Evolutionary conservation across 1,139 yeast species (phyloP), one percentile per base, ranked within the genome.

Genomic region (Diutina rugosa): DNA sequence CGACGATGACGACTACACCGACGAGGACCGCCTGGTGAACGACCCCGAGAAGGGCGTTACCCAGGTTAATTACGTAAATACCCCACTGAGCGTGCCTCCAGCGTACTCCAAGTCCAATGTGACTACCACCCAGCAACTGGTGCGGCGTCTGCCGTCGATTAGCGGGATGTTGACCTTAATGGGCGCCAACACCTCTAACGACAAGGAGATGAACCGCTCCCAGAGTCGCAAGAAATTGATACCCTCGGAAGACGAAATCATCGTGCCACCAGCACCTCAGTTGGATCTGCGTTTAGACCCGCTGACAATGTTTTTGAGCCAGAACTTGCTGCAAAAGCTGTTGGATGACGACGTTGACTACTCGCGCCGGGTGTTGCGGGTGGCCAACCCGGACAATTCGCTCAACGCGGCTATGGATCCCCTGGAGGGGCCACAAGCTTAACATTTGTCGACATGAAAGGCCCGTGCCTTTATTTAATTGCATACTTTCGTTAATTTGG

Each of bases 321-420:
- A 76, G 58, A 81, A 79, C 63, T 79, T 77, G 58, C 82, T 90
- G 26, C 73, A 78, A 57, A 75, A 81, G 60, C 80, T 88, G n/a
- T 70, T 88, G 57, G 86, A 83, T 47, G 95, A 88, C 66, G 86
- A 87, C 60, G 73, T 77, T 58, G 95, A 87, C 66, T 87, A 87
- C 67, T 81, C 89, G 7, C 73, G 95, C 58, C 78, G 83, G 60
- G 85, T 84, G 14, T 72, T 88, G 58, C 77, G 85, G 57, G 84
- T 87, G 44, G 79, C 86, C n/a, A 87, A 87, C 68, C 89, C 88
- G 8, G 54, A 41, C 46, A 7, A n/a, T n/a, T 14, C 35, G 28
- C 16, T 18, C 26, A 16, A 18, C 21, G 48, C 48, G 4, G 26
- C 26, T 21, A 21, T 21, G 26, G 26, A 21, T 21, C 26, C 26